A percentile compares a stretch with the other conserved stretches of the same genome.
These are phyloP conservation scores for Vanilla planifolia DNA, from an alignment of 106 monocot species.

Conservation along the genomic window DNA sequence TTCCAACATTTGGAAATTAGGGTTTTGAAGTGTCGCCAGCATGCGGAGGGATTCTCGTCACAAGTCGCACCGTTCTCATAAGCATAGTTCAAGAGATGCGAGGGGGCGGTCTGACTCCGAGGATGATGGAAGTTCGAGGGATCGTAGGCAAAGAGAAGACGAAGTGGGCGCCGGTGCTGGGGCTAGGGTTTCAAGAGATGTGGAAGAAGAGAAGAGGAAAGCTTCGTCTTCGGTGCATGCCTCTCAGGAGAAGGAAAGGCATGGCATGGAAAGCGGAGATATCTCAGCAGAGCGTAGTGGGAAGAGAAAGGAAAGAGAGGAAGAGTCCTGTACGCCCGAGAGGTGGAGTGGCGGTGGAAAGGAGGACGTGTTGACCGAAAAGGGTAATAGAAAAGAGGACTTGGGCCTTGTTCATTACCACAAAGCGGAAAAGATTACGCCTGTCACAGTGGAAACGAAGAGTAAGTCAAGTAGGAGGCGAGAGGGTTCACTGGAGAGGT, in stretches of 20 bases:
- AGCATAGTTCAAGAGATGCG: conserved; percentile 18
- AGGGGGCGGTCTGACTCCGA: conserved; percentile 29
- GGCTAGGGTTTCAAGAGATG: conserved; percentile 43
- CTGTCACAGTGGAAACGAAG: conserved; percentile 33
- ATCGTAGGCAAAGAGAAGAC: conserved; percentile 20
- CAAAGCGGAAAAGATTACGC: conserved; percentile 26
- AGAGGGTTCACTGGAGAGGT: conserved; percentile 33
- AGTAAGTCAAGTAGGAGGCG: conserved; percentile 35
- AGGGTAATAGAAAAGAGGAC: conserved; percentile 28
- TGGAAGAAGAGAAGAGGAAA: conserved; percentile 28
- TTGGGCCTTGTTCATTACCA: conserved; percentile 20
- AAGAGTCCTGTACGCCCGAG: conserved; percentile 21
- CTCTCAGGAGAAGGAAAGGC: conserved; percentile 11
- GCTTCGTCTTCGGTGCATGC: conserved; percentile 3
- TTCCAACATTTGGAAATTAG: conserved; percentile 7
- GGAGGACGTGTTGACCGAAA: conserved; percentile 21
- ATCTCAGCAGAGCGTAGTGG: conserved; percentile 8
- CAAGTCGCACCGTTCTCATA: conserved; percentile 28
- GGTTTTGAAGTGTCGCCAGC: conserved; percentile 15
- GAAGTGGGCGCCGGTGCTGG: conserved; percentile 6
- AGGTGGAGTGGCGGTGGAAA: conserved; percentile 49
- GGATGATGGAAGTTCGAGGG: conserved; percentile 28
- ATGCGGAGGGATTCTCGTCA: conserved; percentile 42
- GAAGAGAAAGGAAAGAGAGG: conserved; percentile 34
- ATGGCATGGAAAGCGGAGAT: conserved; percentile 13